These are phyloP conservation scores for Phellopilus nigrolimitatus DNA, from an alignment of 1,284 basidiomycete species.

Conservation along the genomic window DNA sequence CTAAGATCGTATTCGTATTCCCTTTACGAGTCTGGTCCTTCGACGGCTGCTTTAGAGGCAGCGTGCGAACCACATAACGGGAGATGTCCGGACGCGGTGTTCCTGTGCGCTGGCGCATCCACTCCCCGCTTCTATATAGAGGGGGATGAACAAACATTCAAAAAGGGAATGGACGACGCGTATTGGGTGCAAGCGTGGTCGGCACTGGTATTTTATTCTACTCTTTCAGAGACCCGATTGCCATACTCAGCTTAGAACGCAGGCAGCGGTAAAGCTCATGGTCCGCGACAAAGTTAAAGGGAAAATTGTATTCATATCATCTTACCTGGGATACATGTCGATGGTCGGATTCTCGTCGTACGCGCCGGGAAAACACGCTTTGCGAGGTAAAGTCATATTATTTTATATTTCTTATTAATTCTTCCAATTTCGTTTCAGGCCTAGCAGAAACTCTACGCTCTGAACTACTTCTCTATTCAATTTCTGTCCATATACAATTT, in stretches of 20 bases:
- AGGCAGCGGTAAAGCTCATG: constrained; percentile 75
- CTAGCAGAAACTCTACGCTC: constrained; percentile 83
- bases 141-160: constrained; percentile 52
- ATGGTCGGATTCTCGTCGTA: constrained; percentile 86
- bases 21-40: constrained; percentile 46
- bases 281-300: constrained; percentile 50
- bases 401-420: too few relatives aligned
- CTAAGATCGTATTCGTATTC: constrained; percentile 47
- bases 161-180: constrained; percentile 53
- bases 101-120: constrained; percentile 71
- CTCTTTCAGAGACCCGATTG: too few relatives aligned
- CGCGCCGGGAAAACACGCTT: constrained; percentile 83
- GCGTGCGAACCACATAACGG: constrained; percentile 2
- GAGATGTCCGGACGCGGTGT: constrained; percentile 65
- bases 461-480: constrained; percentile 77
- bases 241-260: neutral
- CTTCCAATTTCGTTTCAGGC: too few relatives aligned
- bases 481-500: constrained; percentile 82
- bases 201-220: constrained; percentile 53
- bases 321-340: constrained; percentile 76
- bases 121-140: constrained; percentile 74
- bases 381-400: too few relatives aligned
- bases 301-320: constrained; percentile 81
- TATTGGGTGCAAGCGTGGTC: constrained; percentile 78
- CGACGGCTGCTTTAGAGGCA: constrained; percentile 51